Percentiles rank a stretch among this genome's conserved stretches.
These are phyloP conservation scores for Penicillium decumbens DNA, from an alignment of 2,329 filamentous ascomycete genomes.

Conservation along the genomic window DNA sequence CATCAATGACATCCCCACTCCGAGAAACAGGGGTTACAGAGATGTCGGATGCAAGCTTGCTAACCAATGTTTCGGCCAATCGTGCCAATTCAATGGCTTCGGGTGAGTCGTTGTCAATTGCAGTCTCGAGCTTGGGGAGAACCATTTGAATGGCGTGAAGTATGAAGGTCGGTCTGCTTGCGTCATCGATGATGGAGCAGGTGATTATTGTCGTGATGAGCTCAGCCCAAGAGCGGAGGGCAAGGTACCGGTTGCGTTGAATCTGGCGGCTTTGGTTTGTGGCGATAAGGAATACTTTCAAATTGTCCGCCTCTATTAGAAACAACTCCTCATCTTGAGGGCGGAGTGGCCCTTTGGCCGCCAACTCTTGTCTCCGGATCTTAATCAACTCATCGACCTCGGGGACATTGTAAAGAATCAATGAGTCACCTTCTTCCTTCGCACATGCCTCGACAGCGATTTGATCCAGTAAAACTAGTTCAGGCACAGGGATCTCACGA, in stretches of 20 bases:
- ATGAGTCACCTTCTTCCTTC: slow-evolving; percentile 51
- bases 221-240: slow-evolving; percentile 79
- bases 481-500: slow-evolving; percentile 46
- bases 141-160: slow-evolving; percentile 82
- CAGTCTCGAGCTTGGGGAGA: slow-evolving; percentile 77
- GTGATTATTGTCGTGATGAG: slow-evolving; percentile 78
- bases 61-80: slow-evolving; percentile 63
- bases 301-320: slow-evolving; percentile 34
- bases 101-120: slow-evolving; percentile 62
- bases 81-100: slow-evolving; percentile 73
- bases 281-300: slow-evolving; percentile 39
- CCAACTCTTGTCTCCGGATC: slow-evolving; percentile 45
- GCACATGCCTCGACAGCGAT: slow-evolving; percentile 64
- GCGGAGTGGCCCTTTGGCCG: slow-evolving; percentile 43
- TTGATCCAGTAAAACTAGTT: slow-evolving; percentile 58
- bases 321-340: slow-evolving; percentile 42
- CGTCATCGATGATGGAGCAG: slow-evolving; percentile 71
- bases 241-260: slow-evolving; percentile 53
- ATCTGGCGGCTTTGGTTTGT: slow-evolving; percentile 40
- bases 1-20: slow-evolving; percentile 69
- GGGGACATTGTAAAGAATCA: slow-evolving; percentile 61
- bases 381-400: slow-evolving; percentile 68
- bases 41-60: slow-evolving; percentile 37
- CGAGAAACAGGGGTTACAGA: slow-evolving; percentile 41
- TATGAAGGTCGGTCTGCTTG: slow-evolving; percentile 69